phyloP scores from a whole-genome alignment of 139 green algal species.

The Chlorella sorokiniana region DNA sequence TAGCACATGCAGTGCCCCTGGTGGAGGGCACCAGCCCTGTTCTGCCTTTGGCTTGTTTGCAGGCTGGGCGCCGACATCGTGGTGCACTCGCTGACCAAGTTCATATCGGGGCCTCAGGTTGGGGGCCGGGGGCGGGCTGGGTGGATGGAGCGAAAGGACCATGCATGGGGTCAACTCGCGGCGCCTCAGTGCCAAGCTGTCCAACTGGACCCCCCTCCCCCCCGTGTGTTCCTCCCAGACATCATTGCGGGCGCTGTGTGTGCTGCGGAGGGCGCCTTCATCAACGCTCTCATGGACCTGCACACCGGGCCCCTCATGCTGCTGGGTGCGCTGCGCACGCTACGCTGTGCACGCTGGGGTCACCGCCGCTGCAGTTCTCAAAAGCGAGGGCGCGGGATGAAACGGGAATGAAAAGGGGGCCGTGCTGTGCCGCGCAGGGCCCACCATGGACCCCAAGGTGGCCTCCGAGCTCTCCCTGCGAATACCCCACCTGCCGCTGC shows the following conservation, averaged over 20 bases:
- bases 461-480: constrained; percentile 69
- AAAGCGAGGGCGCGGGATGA: no score
- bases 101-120: constrained; percentile 65
- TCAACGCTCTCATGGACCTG: constrained; percentile 68
- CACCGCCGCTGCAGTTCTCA: no score
- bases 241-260: constrained; percentile 70
- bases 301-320: constrained; percentile 70
- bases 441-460: constrained; percentile 78
- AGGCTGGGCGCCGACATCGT: constrained; percentile 72
- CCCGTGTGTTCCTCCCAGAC: constrained; percentile 37
- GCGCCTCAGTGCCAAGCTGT: not conserved
- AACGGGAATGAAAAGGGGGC: no score
- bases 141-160: no score
- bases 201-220: not conserved
- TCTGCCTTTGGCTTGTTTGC: no score
- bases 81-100: constrained; percentile 83
- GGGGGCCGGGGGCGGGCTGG: no score
- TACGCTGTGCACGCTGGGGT: not conserved
- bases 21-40: not conserved
- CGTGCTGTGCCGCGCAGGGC: constrained; percentile 22
- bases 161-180: no score
- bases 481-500: constrained; percentile 75
- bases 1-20: no score
- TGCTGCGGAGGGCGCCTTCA: constrained; percentile 42
- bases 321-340: constrained; percentile 41